Base-by-base conservation (phyloP, 2,329 filamentous ascomycete species). In the Ophiobolus disseminans region DNA sequence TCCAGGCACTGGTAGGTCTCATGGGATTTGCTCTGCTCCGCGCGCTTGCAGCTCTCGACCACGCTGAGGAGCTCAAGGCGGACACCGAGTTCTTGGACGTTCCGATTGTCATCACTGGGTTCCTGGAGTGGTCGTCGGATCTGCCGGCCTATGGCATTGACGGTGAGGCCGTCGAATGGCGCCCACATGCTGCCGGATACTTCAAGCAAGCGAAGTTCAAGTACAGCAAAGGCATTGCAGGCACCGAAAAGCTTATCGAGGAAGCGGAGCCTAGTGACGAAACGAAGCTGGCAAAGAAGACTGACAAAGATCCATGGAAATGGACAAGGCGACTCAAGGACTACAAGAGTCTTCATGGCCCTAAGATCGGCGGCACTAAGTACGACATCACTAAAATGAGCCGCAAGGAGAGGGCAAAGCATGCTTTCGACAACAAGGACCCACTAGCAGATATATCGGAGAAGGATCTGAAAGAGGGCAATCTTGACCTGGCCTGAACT, bases 351-450 rank as follows among this genome's bases (percentile, higher is more conserved):
- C 11, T n/a, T 3, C 20, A 51, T 36, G 35, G 28, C 16, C 25
- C 32, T 9, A 34, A 39, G 21, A 44, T 60, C 25, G 57, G 52
- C 8, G 46, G 48, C 4, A 43, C 36, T 4, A 46, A 47, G 6
- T 58, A 48, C 35, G 48, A 58, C 40, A 55, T 62, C 21, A 53
- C 50, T 5, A 53, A 49, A 31, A 49, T 56, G 50, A 38, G 39
- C 3, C 44, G 53, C 43, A 50, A 51, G 38, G 22, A 55, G 31
- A 52, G 57, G 25, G 48, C 48, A 4, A 22, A 36, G 3, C 22
- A 57, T 31, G 35, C 45, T 5, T 56, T 49, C 36, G 48, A 58
- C 21, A 23, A 35, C 7, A 47, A 37, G 21, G 50, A 57, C 32
- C 54, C 55, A 14, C 7, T 13, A 13, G 25, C 14, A 11, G 17